Base-by-base conservation (phyloP, 1,284 basidiomycete species). In the Naganishia cerealis region DNA sequence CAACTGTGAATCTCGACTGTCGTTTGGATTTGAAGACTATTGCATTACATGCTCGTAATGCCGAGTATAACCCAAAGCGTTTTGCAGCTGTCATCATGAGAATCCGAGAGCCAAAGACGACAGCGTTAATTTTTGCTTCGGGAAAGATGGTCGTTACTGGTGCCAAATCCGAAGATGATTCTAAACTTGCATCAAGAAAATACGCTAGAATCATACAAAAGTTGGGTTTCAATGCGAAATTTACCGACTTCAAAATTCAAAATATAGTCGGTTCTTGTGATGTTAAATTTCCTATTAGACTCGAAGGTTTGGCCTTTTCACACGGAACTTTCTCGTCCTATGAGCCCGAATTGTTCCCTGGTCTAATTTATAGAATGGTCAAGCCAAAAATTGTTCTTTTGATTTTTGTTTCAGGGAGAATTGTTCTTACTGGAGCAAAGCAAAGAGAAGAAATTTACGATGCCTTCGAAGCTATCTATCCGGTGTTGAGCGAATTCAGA, bases 111-210 rank as follows among this genome's bases (percentile, higher is more conserved):
- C 96, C 96, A 68, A 99, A 99, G 86, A 99, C 96, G 68, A 99
- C 96, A 50, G 96, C 96, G 13, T 87, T 99, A 73, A 99, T 99
- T 81, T 99, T 99, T 81, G 96, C 96, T 38, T 97, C 94, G 65
- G 96, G 96, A 79, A 99, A 99, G 87, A 99, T 99, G 92, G 96
- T 99, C 78, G 95, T 98, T 70, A 99, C 96, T 29, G 96, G 96
- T 80, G 96, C 96, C 66, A 99, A 99, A 86, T 93, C 90, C 42
- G 96, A 99, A 82, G 96, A 99, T 80, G 95, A 99, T 79, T 94
- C 92, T 74, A 87, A 94, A 67, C 84, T 99, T 67, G 96, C 96
- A 58, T 95, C 94, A 74, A 90, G 96, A 79, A 99, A 99, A 83
- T 99, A 99, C 81, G 96, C 96, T 57, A 90, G 96, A 70, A 99